Evolutionary conservation across 1,139 yeast species (phyloP).

Genomic region (Kluyveromyces marxianus): DNA sequence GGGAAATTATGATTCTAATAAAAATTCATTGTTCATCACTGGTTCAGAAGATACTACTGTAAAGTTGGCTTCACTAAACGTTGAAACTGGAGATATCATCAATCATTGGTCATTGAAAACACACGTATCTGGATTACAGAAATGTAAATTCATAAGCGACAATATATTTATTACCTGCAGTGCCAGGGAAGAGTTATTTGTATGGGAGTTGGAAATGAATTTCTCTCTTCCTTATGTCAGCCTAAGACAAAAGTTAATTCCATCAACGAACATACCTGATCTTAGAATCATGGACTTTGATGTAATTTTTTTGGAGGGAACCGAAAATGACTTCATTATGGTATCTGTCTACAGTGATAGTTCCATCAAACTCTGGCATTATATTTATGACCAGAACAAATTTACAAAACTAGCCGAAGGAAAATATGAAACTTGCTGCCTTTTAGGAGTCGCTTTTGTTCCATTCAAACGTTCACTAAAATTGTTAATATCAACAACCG

Average conservation of each 20-base stretch:
- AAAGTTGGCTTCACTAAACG: conserved; percentile 41
- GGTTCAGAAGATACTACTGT: conserved; percentile 89
- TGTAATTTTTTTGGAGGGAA: conserved; percentile 31
- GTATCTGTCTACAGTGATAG: conserved; percentile 84
- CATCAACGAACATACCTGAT: conserved; percentile 57
- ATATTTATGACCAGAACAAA: conserved; percentile 30
- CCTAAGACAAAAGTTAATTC: conserved; percentile 41
- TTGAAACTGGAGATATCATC: conserved; percentile 35
- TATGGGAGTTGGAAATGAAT: conserved; percentile 55
- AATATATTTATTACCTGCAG: conserved; percentile 60
- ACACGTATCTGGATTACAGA: conserved; percentile 86
- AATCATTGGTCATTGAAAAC: conserved; percentile 60
- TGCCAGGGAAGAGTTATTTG: conserved; percentile 80
- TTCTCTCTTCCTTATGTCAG: conserved; percentile 38
- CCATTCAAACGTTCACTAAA: conserved; percentile 27
- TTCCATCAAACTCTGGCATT: conserved; percentile 56
- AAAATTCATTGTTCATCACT: conserved; percentile 42
- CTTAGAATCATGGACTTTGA: conserved; percentile 83
- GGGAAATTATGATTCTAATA: conserved; percentile 10
- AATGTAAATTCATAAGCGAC: conserved; percentile 52
- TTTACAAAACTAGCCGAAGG: conserved; percentile 44
- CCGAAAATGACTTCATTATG: conserved; percentile 36
- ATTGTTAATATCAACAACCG: conserved; percentile 65
- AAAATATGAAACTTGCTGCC: conserved; percentile 65
- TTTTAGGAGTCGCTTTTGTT: conserved; percentile 52